Percentiles rank a stretch among this genome's conserved stretches.
These are phyloP conservation scores for Fusarium nodosum DNA, from an alignment of 2,329 filamentous ascomycete genomes.

Conservation along the genomic window DNA sequence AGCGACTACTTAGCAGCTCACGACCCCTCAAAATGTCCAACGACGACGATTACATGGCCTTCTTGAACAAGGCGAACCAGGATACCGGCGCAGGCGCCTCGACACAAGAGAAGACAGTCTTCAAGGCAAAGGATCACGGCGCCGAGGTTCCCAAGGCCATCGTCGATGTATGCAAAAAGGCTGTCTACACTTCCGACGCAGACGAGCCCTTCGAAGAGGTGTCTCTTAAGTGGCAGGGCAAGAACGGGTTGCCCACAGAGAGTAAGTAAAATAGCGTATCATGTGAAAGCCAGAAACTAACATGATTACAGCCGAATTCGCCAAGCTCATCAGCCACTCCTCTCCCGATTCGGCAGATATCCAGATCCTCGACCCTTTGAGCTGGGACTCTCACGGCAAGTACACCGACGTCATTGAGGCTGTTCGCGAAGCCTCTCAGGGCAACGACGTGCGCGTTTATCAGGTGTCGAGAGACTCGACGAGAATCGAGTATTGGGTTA, in stretches of 20 bases:
- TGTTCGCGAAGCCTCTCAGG: conserved; percentile 72
- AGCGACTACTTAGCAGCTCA: conserved; percentile 42
- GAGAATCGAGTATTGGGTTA: conserved; percentile 83
- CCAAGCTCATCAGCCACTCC: conserved; percentile 72
- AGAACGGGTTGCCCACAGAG: conserved; percentile 70
- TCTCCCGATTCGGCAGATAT: conserved; percentile 68
- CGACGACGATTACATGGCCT: conserved; percentile 86
- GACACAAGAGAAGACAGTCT: conserved; percentile 50
- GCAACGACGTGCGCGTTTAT: conserved; percentile 81
- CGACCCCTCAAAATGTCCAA: conserved; percentile 69
- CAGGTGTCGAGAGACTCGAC: conserved; percentile 72
- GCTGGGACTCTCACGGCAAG: conserved; percentile 80
- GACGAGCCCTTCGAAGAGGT: conserved; percentile 90
- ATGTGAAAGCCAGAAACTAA: conserved; percentile 13
- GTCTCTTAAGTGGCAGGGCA: conserved; percentile 70
- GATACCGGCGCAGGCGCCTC: conserved; percentile 64
- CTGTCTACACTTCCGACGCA: conserved; percentile 82
- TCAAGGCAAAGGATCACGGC: conserved; percentile 67
- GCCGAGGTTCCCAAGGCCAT: conserved; percentile 73
- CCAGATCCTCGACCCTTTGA: conserved; percentile 73
- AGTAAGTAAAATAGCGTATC: conserved; percentile 59
- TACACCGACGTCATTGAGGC: conserved; percentile 79
- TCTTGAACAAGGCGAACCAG: conserved; percentile 88
- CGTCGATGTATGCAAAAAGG: conserved; percentile 62
- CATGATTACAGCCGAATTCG: conserved; percentile 72